Evolutionary conservation across 305 asterid species (phyloP).

Genomic region (Fraxinus latifolia): DNA sequence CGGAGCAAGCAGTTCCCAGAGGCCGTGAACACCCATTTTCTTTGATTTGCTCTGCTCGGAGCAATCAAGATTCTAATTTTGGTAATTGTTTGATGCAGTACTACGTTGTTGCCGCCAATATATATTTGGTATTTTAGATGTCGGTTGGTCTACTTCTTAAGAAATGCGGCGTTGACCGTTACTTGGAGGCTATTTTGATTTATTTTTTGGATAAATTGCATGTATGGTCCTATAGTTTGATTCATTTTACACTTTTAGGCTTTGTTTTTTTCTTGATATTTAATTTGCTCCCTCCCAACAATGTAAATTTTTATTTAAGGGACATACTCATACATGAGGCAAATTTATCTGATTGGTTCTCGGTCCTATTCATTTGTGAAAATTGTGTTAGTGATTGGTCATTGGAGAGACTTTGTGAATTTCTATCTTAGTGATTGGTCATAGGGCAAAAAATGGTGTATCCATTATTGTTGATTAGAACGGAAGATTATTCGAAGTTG

Average conservation of each 20-base stretch:
- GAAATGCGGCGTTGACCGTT: neutral
- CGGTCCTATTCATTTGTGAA: neutral
- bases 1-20: slow-evolving; percentile 94
- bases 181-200: neutral
- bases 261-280: neutral
- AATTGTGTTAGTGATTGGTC: neutral
- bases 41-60: neutral
- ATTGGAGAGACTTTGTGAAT: neutral
- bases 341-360: neutral
- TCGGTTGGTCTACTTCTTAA: slow-evolving; percentile 5
- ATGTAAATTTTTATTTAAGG: neutral
- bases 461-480: neutral
- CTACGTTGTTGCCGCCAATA: slow-evolving; percentile 28
- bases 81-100: neutral
- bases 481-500: neutral
- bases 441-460: neutral
- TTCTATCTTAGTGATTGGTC: neutral
- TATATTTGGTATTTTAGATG: slow-evolving; percentile 7
- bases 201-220: neutral
- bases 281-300: neutral
- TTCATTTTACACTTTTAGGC: neutral
- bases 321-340: neutral
- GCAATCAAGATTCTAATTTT: neutral
- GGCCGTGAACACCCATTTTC: slow-evolving; percentile 90
- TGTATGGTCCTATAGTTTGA: neutral